Percentiles rank a stretch among this genome's conserved stretches.
phyloP scores from a whole-genome alignment of 75 land plant species.

The Sequoia sempervirens region DNA sequence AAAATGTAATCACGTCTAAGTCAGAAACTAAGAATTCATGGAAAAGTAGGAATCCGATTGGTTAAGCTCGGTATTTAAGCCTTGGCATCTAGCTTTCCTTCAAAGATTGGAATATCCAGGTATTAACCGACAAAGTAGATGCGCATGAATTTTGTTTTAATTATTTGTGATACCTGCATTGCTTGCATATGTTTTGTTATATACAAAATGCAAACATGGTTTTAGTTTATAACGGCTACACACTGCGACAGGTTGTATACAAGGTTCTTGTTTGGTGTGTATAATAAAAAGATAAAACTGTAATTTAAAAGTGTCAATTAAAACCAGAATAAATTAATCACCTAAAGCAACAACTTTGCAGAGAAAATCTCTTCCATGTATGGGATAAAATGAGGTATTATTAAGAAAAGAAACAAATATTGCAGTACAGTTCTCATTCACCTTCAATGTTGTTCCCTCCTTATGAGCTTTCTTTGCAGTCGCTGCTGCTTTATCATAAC shows the following conservation, averaged over 20 bases:
- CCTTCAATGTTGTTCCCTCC: constrained; percentile 93
- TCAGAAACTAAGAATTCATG: no score
- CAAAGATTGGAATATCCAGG: no score
- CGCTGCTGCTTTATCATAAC: constrained; percentile 98
- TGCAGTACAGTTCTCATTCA: constrained; percentile 8
- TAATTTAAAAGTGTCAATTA: neutral
- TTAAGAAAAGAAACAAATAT: neutral
- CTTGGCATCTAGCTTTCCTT: no score
- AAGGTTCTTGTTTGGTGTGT: neutral
- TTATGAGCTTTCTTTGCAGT: constrained; percentile 98
- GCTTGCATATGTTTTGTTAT: neutral
- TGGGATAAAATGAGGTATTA: neutral
- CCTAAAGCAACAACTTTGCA: neutral
- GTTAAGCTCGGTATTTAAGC: no score
- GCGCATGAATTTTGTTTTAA: neutral
- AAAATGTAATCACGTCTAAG: no score
- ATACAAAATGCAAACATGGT: neutral
- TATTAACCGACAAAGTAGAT: neutral
- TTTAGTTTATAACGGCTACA: neutral
- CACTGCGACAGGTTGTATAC: neutral
- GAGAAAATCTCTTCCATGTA: neutral
- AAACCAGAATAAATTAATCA: neutral
- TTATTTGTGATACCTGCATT: neutral
- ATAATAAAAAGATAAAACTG: neutral
- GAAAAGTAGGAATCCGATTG: no score